Evolutionary conservation across 305 asterid genomes (phyloP), one percentile per base, ranked within the genome.

Genomic region (Petunia hybrid): DNA sequence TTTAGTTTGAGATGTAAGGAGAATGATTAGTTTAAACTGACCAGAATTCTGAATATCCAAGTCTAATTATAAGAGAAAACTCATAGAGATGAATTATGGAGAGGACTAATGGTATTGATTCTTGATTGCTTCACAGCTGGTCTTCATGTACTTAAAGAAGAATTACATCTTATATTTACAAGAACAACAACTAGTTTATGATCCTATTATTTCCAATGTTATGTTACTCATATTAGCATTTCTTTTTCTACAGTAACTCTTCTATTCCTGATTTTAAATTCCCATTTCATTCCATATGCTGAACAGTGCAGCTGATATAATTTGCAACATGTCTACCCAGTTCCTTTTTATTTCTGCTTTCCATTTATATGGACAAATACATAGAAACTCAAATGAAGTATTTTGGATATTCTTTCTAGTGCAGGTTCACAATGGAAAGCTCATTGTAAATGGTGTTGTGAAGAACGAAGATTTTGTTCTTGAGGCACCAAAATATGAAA

Each of bases 401-500:
- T 56, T 14, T 56, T 56, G 31, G 62, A 56, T 14, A 56, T 56
- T 56, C 62, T 14, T 56, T 56, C 62, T 56, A 0, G 31, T 56
- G 57, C 77, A 95, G 96, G 95, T 93, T 80, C 86, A 83, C 80
- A 93, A 84, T 83, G 99, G 99, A 57, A 91, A 88, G 80, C 82
- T 93, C 87, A 84, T 91, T 79, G 91, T 93, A 78, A 95, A 92
- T 78, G 95, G 94, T 71, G 65, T 92, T 81, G 85, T 90, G 70
- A 92, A 87, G 85, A 91, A 93, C 78, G 99, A 91, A 78, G 95
- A 92, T 51, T 93, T 91, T 89, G 89, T 93, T 87, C 83, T 91
- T 87, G 99, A 92, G 86, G 95, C 99, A 36, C 91, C 89, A 53
- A 84, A 88, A 36, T 93, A 95, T 88, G 97, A 92, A 87, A 92